Base-by-base conservation (phyloP, 495 filamentous ascomycete species). In the Penicillium canescens region DNA sequence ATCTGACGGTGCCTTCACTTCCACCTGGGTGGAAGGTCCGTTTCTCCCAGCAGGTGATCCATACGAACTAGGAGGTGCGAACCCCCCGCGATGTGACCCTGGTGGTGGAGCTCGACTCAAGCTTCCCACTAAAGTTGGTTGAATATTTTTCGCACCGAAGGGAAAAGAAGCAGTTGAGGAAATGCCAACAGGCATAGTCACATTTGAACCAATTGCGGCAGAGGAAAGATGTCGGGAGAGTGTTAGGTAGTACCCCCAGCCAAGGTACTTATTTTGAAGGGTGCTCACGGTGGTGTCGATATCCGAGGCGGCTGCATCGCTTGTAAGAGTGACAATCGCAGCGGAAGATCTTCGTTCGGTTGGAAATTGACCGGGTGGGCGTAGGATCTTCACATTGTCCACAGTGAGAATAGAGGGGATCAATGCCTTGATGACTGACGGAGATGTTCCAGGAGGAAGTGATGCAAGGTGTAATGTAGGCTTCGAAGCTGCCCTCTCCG, bases 161-260 rank as follows among this genome's bases (percentile, higher is more conserved):
- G 92, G 92, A 35, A 88, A 77, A 6, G 85, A 78, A 24, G 78
- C 73, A 3, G 77, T 69, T 0, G 78, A 69, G 2, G 82, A 80
- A n/a, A 78, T 69, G 13, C 75, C 65, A 23, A 83, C 46, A 36
- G 72, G 73, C 12, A 78, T 65, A 2, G 85, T 69, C 39, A 82
- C 67, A 8, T 77, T 75, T 3, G 82, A 78, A 10, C 79, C 74
- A 9, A 89, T 79, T 5, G 88, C 88, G 12, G 89, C 86, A 3
- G 92, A 96, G 4, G 92, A 94, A 16, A 96, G 83, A 71, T 94
- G 87, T 20, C 91, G 79, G 34, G 90, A 87, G 34, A 96, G 74
- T 4, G 82, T 83, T 4, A 98, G 76, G 69, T 92, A 91, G 69
- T 88, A 94, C 0, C 93, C 93, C 60, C 80, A 89, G 12, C 93